phyloP scores from a whole-genome alignment of 1,284 basidiomycete genomes.

The Lentinula novae-zelandiae region DNA sequence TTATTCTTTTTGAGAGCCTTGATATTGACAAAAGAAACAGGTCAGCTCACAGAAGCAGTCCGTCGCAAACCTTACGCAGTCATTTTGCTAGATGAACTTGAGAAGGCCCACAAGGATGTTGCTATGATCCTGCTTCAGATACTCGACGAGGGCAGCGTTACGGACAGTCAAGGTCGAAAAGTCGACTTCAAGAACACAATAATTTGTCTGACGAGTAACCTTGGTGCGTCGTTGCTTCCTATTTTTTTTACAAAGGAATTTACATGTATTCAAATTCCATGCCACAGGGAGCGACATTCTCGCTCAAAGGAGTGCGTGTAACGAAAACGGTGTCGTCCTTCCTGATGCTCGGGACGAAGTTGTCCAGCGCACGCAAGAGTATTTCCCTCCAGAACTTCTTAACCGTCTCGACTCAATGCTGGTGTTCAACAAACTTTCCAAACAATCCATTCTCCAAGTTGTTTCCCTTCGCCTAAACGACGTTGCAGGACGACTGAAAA shows the following conservation, averaged over 20 bases:
- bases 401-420: constrained; percentile 87
- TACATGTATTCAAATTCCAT: not conserved
- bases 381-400: constrained; percentile 89
- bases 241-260: not conserved
- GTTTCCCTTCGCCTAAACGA: constrained; percentile 76
- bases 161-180: constrained; percentile 78
- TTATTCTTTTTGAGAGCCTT: not conserved
- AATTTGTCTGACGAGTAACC: constrained; percentile 64
- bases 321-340: constrained; percentile 66
- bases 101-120: constrained; percentile 92
- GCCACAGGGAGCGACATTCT: constrained; percentile 67
- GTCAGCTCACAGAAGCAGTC: constrained; percentile 86
- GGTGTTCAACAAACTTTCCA: constrained; percentile 88
- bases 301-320: constrained; percentile 63
- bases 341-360: constrained; percentile 64
- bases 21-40: constrained; percentile 24
- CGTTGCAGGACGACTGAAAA: constrained; percentile 62
- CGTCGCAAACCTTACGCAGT: constrained; percentile 81
- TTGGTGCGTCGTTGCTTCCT: constrained; percentile 30
- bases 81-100: constrained; percentile 82
- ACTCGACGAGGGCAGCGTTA: constrained; percentile 87
- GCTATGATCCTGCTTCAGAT: constrained; percentile 91
- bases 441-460: constrained; percentile 69
- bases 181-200: constrained; percentile 89
- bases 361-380: constrained; percentile 69